phyloP scores from a whole-genome alignment of 2,329 filamentous ascomycete species.

The Xylaria hypoxylon region DNA sequence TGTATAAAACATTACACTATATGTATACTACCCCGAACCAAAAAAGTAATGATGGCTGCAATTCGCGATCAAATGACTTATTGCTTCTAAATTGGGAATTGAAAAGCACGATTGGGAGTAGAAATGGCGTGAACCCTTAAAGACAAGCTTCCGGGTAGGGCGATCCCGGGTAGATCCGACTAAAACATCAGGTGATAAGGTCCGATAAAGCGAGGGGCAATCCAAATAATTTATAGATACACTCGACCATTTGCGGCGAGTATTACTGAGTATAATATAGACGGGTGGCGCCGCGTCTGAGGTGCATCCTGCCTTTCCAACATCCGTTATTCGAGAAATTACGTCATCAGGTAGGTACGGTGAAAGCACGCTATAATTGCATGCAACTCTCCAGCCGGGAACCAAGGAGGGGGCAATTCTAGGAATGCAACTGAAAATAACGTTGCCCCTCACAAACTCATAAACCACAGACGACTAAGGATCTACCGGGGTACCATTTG shows the following conservation, averaged over 20 bases:
- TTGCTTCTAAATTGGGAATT: background rate
- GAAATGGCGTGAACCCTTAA: constrained; percentile 2
- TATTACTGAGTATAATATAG: too few species aligned
- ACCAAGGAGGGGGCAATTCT: constrained; percentile 4
- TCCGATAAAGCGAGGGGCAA: constrained; percentile 29
- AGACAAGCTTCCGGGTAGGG: constrained; percentile 1
- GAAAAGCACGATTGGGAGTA: background rate
- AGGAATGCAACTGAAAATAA: constrained; percentile 2
- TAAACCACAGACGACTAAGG: too few species aligned
- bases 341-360: constrained; percentile 3
- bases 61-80: background rate
- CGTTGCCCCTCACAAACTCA: constrained; percentile 11
- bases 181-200: constrained; percentile 21
- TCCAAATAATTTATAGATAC: too few species aligned
- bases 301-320: background rate
- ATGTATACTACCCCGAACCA: background rate
- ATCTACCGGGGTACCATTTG: too few species aligned
- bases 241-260: background rate
- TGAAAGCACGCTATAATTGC: background rate
- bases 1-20: background rate
- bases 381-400: background rate
- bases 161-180: constrained; percentile 16
- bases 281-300: background rate
- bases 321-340: constrained; percentile 1
- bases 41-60: background rate